Conservation (phyloP, 1,139 yeast genomes). For the Taphrina populina region DNA sequence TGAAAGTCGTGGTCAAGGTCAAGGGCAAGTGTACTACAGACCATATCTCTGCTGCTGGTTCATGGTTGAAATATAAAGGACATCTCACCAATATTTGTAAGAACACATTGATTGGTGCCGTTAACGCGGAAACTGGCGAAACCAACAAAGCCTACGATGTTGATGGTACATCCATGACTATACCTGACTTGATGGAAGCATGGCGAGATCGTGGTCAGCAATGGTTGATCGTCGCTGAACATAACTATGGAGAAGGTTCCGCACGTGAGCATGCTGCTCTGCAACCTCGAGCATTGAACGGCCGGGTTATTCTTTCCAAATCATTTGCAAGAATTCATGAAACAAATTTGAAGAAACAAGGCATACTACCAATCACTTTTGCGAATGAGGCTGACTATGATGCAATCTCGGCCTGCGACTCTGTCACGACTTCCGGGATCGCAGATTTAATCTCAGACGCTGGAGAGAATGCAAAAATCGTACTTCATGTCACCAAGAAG, state of each 20-base stretch:
- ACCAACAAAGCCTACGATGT: slow-evolving; percentile 86
- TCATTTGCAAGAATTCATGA: slow-evolving; percentile 95
- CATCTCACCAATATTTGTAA: slow-evolving; percentile 92
- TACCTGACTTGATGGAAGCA: slow-evolving; percentile 95
- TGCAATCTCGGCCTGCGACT: slow-evolving; percentile 70
- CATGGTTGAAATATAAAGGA: slow-evolving; percentile 98
- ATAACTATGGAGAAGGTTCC: slow-evolving; percentile 97
- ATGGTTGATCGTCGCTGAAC: slow-evolving; percentile 96
- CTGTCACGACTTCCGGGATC: slow-evolving; percentile 72
- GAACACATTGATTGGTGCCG: slow-evolving; percentile 95
- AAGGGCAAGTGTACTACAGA: slow-evolving; percentile 98
- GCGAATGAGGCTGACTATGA: slow-evolving; percentile 89
- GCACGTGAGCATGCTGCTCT: slow-evolving; percentile 99
- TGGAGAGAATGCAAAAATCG: slow-evolving; percentile 64
- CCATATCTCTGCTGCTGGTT: slow-evolving; percentile 98
- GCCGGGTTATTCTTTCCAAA: slow-evolving; percentile 80
- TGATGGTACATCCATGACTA: slow-evolving; percentile 70
- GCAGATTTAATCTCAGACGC: slow-evolving; percentile 72
- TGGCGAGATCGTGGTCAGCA: slow-evolving; percentile 84
- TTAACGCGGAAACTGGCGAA: slow-evolving; percentile 93
- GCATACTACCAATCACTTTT: slow-evolving; percentile 90
- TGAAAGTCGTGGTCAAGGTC: slow-evolving; percentile 78
- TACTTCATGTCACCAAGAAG: slow-evolving; percentile 69
- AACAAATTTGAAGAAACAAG: slow-evolving; percentile 91
- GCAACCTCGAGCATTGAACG: slow-evolving; percentile 92